Conservation (phyloP, 805 yeast genomes). For the Myxozyma nipponensis region DNA sequence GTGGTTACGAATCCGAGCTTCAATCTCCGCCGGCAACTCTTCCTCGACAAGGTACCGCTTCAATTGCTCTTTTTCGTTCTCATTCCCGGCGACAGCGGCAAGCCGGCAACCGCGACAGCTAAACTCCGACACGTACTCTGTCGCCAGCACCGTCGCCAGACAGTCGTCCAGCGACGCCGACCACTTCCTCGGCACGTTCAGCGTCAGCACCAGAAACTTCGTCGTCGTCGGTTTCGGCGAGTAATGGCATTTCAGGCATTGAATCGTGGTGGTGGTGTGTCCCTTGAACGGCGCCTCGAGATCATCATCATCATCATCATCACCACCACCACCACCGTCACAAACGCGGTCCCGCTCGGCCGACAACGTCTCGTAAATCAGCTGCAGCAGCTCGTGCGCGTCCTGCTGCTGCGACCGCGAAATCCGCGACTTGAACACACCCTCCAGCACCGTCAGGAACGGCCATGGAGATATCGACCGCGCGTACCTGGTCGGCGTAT, state of each 20-base stretch:
- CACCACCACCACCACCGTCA: slow-evolving; percentile 26
- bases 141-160: slow-evolving; percentile 54
- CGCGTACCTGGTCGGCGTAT: slow-evolving; percentile 54
- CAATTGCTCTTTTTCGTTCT: neutral
- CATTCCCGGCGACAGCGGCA: slow-evolving; percentile 12
- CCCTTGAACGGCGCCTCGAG: slow-evolving; percentile 64
- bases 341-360: slow-evolving; percentile 49
- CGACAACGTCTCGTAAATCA: slow-evolving; percentile 72
- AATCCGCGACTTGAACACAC: slow-evolving; percentile 65
- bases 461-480: slow-evolving; percentile 73
- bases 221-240: slow-evolving; percentile 56
- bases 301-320: slow-evolving; percentile 10
- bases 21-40: slow-evolving; percentile 51
- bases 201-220: slow-evolving; percentile 66
- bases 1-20: slow-evolving; percentile 38
- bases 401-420: slow-evolving; percentile 78
- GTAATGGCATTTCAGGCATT: slow-evolving; percentile 63
- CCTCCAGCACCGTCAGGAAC: slow-evolving; percentile 67
- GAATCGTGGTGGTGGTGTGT: slow-evolving; percentile 57
- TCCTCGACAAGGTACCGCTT: slow-evolving; percentile 40
- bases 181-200: slow-evolving; percentile 62
- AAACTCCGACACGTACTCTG: slow-evolving; percentile 73
- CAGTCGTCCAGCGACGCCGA: slow-evolving; percentile 51
- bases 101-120: slow-evolving; percentile 67
- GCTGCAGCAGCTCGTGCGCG: slow-evolving; percentile 87